Percentiles rank a stretch among this genome's conserved stretches.
phyloP scores from a whole-genome alignment of 495 filamentous ascomycete species.

The Talaromyces nanjingensis region DNA sequence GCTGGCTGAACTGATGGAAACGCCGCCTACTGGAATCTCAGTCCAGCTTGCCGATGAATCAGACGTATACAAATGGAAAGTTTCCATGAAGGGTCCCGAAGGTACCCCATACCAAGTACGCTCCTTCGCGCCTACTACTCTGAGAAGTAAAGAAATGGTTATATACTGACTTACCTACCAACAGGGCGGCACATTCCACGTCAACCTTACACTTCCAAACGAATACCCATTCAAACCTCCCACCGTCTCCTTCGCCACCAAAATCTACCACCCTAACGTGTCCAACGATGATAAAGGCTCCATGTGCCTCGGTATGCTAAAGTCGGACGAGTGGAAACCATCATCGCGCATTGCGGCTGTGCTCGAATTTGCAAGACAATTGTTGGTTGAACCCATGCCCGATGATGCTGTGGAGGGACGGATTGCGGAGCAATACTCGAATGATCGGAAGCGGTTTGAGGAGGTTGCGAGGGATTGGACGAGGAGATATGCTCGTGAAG shows the following conservation, averaged over 20 bases:
- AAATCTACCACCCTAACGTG: constrained; percentile 97
- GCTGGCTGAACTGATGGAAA: constrained; percentile 56
- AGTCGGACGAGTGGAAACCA: constrained; percentile 92
- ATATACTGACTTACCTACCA: constrained; percentile 4
- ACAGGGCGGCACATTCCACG: constrained; percentile 70
- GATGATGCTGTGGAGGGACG: constrained; percentile 88
- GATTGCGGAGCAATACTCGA: constrained; percentile 81
- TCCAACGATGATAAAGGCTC: constrained; percentile 86
- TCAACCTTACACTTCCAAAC: constrained; percentile 67
- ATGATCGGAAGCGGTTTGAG: constrained; percentile 65
- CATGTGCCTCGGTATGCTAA: constrained; percentile 88
- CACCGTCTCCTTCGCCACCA: constrained; percentile 77
- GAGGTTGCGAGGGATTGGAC: constrained; percentile 81
- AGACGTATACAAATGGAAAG: constrained; percentile 82
- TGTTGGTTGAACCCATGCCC: constrained; percentile 81
- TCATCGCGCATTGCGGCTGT: constrained; percentile 69
- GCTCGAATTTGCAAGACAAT: constrained; percentile 67
- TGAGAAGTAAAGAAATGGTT: not conserved
- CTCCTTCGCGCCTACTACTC: not conserved
- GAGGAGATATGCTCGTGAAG: constrained; percentile 60
- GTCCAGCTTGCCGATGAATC: constrained; percentile 58
- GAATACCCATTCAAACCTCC: constrained; percentile 97
- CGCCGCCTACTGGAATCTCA: constrained; percentile 58
- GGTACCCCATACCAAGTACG: constrained; percentile 64
- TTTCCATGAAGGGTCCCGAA: constrained; percentile 68